These are phyloP conservation scores for Letharia columbiana DNA, from an alignment of 495 filamentous ascomycete genomes.

Conservation along the genomic window DNA sequence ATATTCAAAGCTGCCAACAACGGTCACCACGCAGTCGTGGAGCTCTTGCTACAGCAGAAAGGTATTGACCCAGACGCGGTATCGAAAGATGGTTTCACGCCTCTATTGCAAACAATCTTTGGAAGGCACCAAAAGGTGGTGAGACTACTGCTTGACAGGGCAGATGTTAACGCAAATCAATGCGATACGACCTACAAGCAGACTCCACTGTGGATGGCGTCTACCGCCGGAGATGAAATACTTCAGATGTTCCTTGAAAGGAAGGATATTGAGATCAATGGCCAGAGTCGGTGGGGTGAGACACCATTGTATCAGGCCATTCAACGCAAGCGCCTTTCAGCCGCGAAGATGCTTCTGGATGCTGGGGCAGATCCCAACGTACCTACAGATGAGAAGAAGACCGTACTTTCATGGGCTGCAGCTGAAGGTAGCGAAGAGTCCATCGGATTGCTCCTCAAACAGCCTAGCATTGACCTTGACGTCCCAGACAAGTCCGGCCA, in stretches of 20 bases:
- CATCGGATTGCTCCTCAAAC: constrained; percentile 6
- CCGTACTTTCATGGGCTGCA: constrained; percentile 21
- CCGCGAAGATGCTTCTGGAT: constrained; percentile 4
- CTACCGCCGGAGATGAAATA: background rate
- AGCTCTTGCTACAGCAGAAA: constrained; percentile 11
- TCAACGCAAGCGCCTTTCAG: constrained; percentile 11
- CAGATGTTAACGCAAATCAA: constrained; percentile 13
- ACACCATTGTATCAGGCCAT: constrained; percentile 23
- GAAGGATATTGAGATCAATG: constrained; percentile 17
- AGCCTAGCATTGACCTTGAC: background rate
- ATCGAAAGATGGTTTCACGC: constrained; percentile 7
- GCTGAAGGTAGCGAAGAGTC: constrained; percentile 6
- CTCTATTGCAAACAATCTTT: constrained; percentile 11
- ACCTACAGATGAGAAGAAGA: background rate
- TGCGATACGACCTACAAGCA: constrained; percentile 5
- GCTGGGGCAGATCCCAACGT: constrained; percentile 7
- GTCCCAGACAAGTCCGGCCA: background rate
- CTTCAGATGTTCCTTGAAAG: constrained; percentile 1
- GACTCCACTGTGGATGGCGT: constrained; percentile 14
- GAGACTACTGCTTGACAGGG: constrained; percentile 9
- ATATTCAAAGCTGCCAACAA: constrained; percentile 15
- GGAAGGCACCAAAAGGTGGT: constrained; percentile 1
- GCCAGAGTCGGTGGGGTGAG: constrained; percentile 6
- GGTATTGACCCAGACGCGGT: constrained; percentile 9
- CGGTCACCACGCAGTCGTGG: constrained; percentile 5